A percentile compares a stretch with the other conserved stretches of the same genome.
These are phyloP conservation scores for Pichia sp. DNA, from an alignment of 1,139 yeast species.

Conservation along the genomic window DNA sequence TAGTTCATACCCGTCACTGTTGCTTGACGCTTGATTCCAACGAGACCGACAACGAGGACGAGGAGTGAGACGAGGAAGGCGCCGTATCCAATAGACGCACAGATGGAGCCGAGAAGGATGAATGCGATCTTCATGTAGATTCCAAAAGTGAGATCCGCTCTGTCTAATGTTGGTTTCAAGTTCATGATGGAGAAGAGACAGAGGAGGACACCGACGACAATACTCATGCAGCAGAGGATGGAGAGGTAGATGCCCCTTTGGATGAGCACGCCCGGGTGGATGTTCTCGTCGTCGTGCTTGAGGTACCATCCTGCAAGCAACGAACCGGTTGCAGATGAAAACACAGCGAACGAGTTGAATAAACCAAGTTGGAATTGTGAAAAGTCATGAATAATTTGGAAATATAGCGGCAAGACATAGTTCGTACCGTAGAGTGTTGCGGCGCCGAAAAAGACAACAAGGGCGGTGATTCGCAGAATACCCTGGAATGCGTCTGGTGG, in stretches of 20 bases:
- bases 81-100: slow-evolving; percentile 45
- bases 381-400: slow-evolving; percentile 60
- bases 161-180: slow-evolving; percentile 24
- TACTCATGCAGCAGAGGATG: slow-evolving; percentile 24
- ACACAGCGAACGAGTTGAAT: slow-evolving; percentile 43
- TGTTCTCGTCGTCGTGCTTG: slow-evolving; percentile 48
- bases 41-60: slow-evolving; percentile 43
- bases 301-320: slow-evolving; percentile 52
- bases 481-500: slow-evolving; percentile 48
- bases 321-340: slow-evolving; percentile 55
- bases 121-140: slow-evolving; percentile 27
- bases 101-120: slow-evolving; percentile 37
- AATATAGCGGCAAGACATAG: slow-evolving; percentile 37
- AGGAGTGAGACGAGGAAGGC: slow-evolving; percentile 41
- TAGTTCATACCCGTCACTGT: slow-evolving; percentile 43
- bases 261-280: slow-evolving; percentile 53
- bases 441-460: slow-evolving; percentile 53
- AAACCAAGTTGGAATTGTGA: slow-evolving; percentile 48
- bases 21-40: slow-evolving; percentile 38
- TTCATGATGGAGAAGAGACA: slow-evolving; percentile 20
- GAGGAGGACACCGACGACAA: slow-evolving; percentile 29
- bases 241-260: slow-evolving; percentile 49
- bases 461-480: slow-evolving; percentile 38
- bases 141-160: slow-evolving; percentile 15
- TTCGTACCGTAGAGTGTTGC: slow-evolving; percentile 34